Base-by-base conservation (phyloP, 2,329 filamentous ascomycete species). In the Xylariaceae sp. region DNA sequence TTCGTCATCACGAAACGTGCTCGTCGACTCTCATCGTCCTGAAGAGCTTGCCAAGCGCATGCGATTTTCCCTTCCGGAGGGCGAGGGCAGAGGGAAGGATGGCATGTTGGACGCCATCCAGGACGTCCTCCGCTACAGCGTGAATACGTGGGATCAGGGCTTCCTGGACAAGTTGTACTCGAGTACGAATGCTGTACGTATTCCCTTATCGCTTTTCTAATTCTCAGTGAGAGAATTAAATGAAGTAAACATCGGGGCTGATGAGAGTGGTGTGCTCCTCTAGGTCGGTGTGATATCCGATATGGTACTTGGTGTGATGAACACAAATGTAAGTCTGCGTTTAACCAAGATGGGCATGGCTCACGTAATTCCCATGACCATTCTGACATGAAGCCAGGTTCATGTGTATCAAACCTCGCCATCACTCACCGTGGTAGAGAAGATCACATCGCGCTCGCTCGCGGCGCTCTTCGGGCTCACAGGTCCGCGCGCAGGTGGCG, bases 101-200 rank as follows among this genome's bases (percentile, higher is more conserved):
- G 93, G 92, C 0, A 77, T 97, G 37, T 77, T 96, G 34, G 80
- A 85, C 39, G 84, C 84, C 2, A 81, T 96, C 51, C 78, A 85
- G 65, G 82, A 86, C 61, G 80, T 97, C 17, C 79, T 97, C 48
- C 81, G 84, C 64, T 92, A 95, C 74, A 94, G 89, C 69, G 93
- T 97, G 70, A 99, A 99, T 76, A 97, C 93, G n/a, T 97, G 92
- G 90, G 89, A 96, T 70, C 92, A 96, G 74, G 93, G 93, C 9
- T 99, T 97, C 75, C 76, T 97, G 70, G 92, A 97, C 76, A 97
- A 99, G 77, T 80, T 97, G 15, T 97, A 97, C 74, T 85, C 89
- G n/a, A 88, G 88, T 64, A 95, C 90, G 45, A 94, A 94, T 70
- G 88, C 93, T 48, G 87, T 88, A 70, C 61, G 82, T 74, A 10